Percentiles rank a stretch among this genome's conserved stretches.
Evolutionary conservation across 1,284 basidiomycete genomes (phyloP).

Genomic region (Cutaneotrichosporon spelunceum): DNA sequence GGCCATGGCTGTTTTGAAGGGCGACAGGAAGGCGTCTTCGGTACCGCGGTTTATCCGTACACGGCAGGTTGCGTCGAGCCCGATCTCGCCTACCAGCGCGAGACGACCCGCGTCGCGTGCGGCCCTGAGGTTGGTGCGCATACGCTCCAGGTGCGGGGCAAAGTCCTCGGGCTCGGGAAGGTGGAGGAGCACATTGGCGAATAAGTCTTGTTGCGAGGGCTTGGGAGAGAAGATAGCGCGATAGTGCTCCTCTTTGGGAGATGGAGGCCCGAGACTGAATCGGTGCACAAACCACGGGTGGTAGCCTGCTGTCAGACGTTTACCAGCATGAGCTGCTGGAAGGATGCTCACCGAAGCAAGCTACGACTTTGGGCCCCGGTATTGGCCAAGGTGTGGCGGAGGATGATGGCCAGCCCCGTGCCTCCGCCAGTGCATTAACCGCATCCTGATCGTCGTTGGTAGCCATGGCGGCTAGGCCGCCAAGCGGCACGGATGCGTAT

Average conservation of each 20-base stretch:
- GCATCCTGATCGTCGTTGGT: constrained; percentile 43
- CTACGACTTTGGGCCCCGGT: constrained; percentile 27
- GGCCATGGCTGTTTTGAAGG: constrained; percentile 48
- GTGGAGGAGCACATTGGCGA: constrained; percentile 34
- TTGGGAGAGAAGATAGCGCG: constrained; percentile 41
- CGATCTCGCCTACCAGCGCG: constrained; percentile 54
- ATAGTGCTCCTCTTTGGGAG: constrained; percentile 50
- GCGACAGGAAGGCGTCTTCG: constrained; percentile 34
- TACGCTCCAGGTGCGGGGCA: constrained; percentile 24
- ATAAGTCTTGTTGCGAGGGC: constrained; percentile 19
- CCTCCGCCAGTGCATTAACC: constrained; percentile 29
- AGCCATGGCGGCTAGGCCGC: constrained; percentile 47
- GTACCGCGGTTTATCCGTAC: constrained; percentile 9
- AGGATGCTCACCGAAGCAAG: constrained; percentile 48
- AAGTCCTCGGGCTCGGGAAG: constrained; percentile 45
- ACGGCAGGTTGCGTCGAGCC: constrained; percentile 50
- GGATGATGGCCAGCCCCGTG: constrained; percentile 15
- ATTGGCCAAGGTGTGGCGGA: neutral
- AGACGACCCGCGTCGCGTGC: constrained; percentile 26
- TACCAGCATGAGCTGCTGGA: too few relatives aligned
- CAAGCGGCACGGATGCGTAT: constrained; percentile 36
- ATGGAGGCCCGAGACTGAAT: constrained; percentile 36
- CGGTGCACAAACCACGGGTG: constrained; percentile 56
- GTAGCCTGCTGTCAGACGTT: constrained; percentile 38
- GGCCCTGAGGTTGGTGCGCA: constrained; percentile 27